phyloP scores from a whole-genome alignment of 2,329 filamentous ascomycete species.

The Ascochyta pisi region DNA sequence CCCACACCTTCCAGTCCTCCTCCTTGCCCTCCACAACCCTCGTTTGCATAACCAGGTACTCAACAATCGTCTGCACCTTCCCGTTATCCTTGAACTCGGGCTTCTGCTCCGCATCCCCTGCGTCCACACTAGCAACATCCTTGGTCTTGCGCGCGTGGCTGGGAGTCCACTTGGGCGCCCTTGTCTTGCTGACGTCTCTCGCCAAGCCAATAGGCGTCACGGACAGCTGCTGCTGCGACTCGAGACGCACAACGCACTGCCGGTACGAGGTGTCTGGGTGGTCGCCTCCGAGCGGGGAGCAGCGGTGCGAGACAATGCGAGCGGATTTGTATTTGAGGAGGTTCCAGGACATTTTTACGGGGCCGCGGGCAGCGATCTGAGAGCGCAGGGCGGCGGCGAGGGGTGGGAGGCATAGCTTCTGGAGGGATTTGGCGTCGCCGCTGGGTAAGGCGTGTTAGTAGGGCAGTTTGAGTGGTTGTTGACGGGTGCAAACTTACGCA shows the following conservation, averaged over 20 bases:
- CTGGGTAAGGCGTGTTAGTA: conserved; percentile 21
- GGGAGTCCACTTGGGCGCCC: conserved; percentile 4
- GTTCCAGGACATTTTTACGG: conserved; percentile 57
- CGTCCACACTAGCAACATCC: conserved; percentile 33
- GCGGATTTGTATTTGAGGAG: conserved; percentile 46
- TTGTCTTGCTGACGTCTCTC: neutral
- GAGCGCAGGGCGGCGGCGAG: conserved; percentile 61
- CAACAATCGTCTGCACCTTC: conserved; percentile 53
- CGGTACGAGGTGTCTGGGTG: conserved; percentile 32
- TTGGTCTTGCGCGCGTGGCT: neutral
- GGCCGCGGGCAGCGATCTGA: conserved; percentile 60
- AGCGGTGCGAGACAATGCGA: conserved; percentile 63
- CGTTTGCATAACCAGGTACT: conserved; percentile 70
- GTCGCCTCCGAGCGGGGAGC: conserved; percentile 53
- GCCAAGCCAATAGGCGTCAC: neutral
- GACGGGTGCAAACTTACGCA: conserved; percentile 16
- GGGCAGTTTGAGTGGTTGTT: neutral
- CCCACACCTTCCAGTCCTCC: conserved; percentile 69
- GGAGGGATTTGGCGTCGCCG: conserved; percentile 26
- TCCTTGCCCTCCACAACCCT: conserved; percentile 56
- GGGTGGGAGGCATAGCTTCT: conserved; percentile 61
- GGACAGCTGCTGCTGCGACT: conserved; percentile 29
- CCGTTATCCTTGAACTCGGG: conserved; percentile 4
- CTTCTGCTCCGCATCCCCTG: neutral
- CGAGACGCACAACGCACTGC: conserved; percentile 37